Conservation (phyloP, 495 filamentous ascomycete genomes). For the Aspergillus carlsbadensis region DNA sequence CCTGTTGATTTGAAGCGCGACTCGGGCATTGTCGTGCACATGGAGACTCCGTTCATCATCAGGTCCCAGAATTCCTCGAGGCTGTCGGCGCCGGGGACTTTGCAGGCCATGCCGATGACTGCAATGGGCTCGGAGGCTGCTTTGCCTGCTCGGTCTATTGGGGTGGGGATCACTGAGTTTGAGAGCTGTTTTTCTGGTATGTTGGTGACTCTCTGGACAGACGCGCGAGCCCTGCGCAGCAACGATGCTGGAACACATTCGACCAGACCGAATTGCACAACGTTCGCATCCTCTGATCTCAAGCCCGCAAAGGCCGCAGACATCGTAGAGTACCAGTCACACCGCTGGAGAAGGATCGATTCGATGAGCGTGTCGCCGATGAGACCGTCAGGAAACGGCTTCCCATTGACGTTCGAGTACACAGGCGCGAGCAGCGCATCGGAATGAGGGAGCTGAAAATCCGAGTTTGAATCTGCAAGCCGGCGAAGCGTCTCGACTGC, state of each 20-base stretch:
- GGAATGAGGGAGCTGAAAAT: background rate
- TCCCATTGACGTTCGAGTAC: background rate
- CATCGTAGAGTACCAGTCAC: background rate
- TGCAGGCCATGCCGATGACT: constrained; percentile 50
- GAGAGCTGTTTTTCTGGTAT: background rate
- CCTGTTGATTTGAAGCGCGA: background rate
- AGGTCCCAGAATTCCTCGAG: constrained; percentile 46
- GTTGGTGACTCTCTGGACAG: background rate
- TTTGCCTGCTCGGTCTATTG: background rate
- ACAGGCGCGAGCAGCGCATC: background rate
- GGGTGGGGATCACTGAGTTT: background rate
- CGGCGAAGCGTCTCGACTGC: background rate
- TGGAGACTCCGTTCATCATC: constrained; percentile 10
- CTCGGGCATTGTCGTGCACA: background rate
- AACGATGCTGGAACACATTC: background rate
- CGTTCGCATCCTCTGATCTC: background rate
- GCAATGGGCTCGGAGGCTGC: constrained; percentile 31
- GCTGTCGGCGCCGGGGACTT: constrained; percentile 48
- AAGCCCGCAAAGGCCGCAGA: background rate
- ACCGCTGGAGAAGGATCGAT: background rate
- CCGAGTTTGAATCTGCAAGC: background rate
- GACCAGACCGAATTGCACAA: background rate
- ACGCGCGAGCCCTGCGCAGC: background rate
- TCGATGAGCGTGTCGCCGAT: background rate
- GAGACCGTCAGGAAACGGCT: background rate